Conservation (phyloP, 148 eudicot species). For the Rhododendron griersonianum region DNA sequence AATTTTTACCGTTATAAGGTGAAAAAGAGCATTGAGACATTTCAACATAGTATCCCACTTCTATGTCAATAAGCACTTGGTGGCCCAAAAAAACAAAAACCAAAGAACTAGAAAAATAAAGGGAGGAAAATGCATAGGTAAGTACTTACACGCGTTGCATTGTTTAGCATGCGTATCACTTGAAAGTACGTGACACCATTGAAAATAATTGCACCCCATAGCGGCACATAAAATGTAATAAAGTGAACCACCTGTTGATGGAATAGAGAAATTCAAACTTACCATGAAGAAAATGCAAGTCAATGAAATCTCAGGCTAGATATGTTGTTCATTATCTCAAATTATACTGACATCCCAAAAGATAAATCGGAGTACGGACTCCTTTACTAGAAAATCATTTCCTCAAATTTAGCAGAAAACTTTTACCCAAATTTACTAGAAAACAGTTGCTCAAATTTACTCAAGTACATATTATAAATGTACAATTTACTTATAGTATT, state of each 20-base stretch:
- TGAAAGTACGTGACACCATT: slow-evolving; percentile 92
- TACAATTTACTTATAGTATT: background rate
- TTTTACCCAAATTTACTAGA: background rate
- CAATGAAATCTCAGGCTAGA: background rate
- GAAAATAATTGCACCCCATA: slow-evolving; percentile 98
- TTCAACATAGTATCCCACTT: background rate
- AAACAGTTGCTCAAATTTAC: background rate
- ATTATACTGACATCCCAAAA: background rate
- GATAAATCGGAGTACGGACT: background rate
- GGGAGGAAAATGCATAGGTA: background rate
- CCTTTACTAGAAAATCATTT: background rate
- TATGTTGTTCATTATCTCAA: background rate
- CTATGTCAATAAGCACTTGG: background rate
- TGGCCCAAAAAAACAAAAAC: background rate
- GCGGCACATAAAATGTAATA: slow-evolving; percentile 86
- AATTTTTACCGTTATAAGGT: background rate
- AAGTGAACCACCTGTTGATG: slow-evolving; percentile 76
- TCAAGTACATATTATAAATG: background rate
- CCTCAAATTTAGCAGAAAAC: background rate
- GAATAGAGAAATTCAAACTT: slow-evolving; percentile 1
- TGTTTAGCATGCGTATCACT: slow-evolving; percentile 98
- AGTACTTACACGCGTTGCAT: slow-evolving; percentile 81
- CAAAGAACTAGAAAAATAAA: background rate
- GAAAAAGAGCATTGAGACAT: background rate
- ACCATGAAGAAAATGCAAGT: slow-evolving; percentile 1